These are phyloP conservation scores for Dactylellina drechsleri DNA, from an alignment of 2,329 filamentous ascomycete species.

Conservation along the genomic window DNA sequence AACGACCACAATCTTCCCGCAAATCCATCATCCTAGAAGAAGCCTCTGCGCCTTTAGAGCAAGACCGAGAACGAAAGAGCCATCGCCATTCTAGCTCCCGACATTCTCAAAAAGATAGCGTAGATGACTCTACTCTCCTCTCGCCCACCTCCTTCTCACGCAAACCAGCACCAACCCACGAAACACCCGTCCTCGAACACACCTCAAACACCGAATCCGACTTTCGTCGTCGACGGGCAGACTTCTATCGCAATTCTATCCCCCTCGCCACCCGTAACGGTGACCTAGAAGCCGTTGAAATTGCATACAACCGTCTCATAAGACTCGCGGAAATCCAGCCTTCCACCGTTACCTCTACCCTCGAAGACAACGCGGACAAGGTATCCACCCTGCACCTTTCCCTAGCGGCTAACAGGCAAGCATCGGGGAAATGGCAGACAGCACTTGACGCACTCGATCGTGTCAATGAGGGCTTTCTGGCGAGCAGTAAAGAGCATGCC, in stretches of 20 bases:
- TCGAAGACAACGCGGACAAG: neutral
- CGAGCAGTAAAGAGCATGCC: conserved; percentile 1
- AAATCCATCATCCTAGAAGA: conserved; percentile 44
- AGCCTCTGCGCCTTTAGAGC: conserved; percentile 6
- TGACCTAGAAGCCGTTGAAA: conserved; percentile 2
- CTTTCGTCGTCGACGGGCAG: neutral
- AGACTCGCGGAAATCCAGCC: neutral
- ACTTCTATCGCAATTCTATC: conserved; percentile 11
- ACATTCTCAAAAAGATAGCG: conserved; percentile 38
- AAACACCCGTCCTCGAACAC: neutral
- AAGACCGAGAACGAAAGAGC: conserved; percentile 29
- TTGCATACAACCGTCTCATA: neutral
- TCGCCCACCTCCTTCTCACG: conserved; percentile 13
- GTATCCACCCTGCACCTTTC: neutral
- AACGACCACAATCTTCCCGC: conserved; percentile 42
- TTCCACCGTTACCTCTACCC: neutral
- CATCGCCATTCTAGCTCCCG: conserved; percentile 41
- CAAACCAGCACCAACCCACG: neutral
- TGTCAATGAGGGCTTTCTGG: neutral
- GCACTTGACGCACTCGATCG: conserved; percentile 5
- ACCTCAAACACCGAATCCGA: neutral
- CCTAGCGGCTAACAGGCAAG: neutral
- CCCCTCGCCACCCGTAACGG: neutral
- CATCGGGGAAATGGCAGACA: conserved; percentile 1
- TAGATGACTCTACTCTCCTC: conserved; percentile 26